phyloP scores from a whole-genome alignment of 352 stramenopile genomes.

The Lagenidium sp. region DNA sequence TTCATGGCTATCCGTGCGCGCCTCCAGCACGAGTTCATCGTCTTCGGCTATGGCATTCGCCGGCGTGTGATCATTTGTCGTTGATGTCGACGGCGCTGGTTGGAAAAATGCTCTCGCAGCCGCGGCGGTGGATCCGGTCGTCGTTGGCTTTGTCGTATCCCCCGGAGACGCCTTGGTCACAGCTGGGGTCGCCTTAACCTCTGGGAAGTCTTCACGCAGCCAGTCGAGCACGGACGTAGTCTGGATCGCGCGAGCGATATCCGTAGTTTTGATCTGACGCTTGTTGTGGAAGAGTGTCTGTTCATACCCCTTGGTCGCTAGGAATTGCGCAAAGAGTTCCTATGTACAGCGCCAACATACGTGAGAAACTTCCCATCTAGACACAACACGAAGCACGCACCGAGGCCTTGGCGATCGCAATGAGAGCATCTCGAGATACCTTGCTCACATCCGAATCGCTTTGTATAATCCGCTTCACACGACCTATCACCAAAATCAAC shows the following conservation, averaged over 20 bases:
- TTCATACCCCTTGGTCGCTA: constrained; percentile 87
- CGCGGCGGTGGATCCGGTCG: no score
- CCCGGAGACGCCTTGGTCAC: constrained; percentile 1
- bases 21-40: no score
- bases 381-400: no score
- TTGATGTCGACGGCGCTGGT: no score
- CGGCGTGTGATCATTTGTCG: no score
- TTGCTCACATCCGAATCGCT: constrained; percentile 89
- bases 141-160: no score
- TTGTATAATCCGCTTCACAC: constrained; percentile 92
- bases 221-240: constrained; percentile 69
- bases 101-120: no score
- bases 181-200: constrained; percentile 23
- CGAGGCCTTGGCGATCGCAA: constrained; percentile 90
- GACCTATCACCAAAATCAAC: constrained; percentile 44
- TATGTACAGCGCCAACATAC: constrained; percentile 6
- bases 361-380: no score
- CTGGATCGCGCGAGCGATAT: constrained; percentile 74
- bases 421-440: constrained; percentile 87
- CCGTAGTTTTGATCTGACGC: constrained; percentile 66
- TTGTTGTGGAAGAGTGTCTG: constrained; percentile 78
- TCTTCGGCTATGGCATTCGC: no score
- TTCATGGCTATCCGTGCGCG: no score
- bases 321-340: constrained; percentile 87
- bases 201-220: constrained; percentile 80